Evolutionary conservation across 2,329 filamentous ascomycete species (phyloP).

Genomic region (Hypoxylon sp.): DNA sequence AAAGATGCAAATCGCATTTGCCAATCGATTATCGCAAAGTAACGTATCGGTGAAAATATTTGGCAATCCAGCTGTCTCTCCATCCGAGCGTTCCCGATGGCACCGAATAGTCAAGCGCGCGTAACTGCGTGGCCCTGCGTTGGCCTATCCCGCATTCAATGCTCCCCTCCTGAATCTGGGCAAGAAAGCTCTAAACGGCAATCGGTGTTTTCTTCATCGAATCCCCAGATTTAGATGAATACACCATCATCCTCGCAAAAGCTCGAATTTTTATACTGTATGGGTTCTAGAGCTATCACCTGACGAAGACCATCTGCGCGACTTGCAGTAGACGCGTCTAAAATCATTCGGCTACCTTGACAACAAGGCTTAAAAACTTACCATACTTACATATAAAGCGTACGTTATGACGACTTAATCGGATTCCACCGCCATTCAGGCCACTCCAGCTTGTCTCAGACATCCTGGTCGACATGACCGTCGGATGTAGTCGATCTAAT

Average conservation of each 20-base stretch:
- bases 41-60: conserved; percentile 45
- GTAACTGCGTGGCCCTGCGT: conserved; percentile 8
- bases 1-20: conserved; percentile 39
- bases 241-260: conserved; percentile 19
- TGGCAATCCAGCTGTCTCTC: conserved; percentile 36
- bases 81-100: conserved; percentile 42
- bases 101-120: conserved; percentile 26
- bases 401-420: conserved; percentile 21
- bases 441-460: conserved; percentile 19
- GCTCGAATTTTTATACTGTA: conserved; percentile 13
- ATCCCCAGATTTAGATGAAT: conserved; percentile 26
- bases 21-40: conserved; percentile 24
- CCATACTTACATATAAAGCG: conserved; percentile 15
- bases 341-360: conserved; percentile 24
- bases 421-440: conserved; percentile 37
- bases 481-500: conserved; percentile 37
- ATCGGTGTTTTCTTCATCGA: conserved; percentile 31
- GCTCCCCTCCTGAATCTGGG: conserved; percentile 20
- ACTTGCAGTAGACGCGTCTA: conserved; percentile 42
- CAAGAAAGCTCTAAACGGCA: conserved; percentile 25
- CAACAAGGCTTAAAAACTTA: conserved; percentile 18
- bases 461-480: conserved; percentile 35
- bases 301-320: conserved; percentile 47
- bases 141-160: conserved; percentile 32
- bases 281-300: conserved; percentile 39